Evolutionary conservation across 176 grass and related monocot species (phyloP), one percentile per base, ranked within the genome.

Genomic region (Tillandsia fasciculata): DNA sequence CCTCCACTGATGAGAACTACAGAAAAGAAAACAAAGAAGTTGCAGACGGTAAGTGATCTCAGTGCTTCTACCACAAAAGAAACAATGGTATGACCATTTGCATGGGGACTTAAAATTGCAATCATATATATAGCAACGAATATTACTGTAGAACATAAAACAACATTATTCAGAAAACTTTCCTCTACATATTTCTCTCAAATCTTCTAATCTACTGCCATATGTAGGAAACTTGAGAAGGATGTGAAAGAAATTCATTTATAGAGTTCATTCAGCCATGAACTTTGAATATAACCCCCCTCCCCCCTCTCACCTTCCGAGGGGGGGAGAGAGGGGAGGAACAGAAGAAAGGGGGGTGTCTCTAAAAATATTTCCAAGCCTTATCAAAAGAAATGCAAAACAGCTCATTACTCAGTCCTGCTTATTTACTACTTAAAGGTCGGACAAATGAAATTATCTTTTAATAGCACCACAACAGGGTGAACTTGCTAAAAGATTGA

Each of bases 1-100:
- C 95, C 69, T 99, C 95, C 47, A 84, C 79, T 11, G 90, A 99
- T 2, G 87, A 84, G 73, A 78, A 99, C 95, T 99, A 61, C 48
- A 51, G 26, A 64, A 11, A 80, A 50, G 33, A 42, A 42, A 42
- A 33, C 29, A 33, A 42, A 42, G 56, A 20, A 61, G 22, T 61
- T 18, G 18, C 1, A 15, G 8, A 61, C 56, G 10, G 22, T 9
- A 61, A 61, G 56, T 61, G 17, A 22, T 20, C 22, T 61, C 7
- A 61, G 17, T 18, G 8, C 7, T 23, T 20, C 15, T 22, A 61
- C 56, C 56, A 61, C 17, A 61, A 61, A 18, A 61, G 22, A 23
- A 61, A 18, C n/a, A 15, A 18, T 61, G 14, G 15, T 8, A 61
- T 61, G 22, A 8, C 56, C 10, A 17, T 17, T 57, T 57, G 53